Base-by-base conservation (phyloP, 768 basidiomycete species). In the Boletellus ananas region DNA sequence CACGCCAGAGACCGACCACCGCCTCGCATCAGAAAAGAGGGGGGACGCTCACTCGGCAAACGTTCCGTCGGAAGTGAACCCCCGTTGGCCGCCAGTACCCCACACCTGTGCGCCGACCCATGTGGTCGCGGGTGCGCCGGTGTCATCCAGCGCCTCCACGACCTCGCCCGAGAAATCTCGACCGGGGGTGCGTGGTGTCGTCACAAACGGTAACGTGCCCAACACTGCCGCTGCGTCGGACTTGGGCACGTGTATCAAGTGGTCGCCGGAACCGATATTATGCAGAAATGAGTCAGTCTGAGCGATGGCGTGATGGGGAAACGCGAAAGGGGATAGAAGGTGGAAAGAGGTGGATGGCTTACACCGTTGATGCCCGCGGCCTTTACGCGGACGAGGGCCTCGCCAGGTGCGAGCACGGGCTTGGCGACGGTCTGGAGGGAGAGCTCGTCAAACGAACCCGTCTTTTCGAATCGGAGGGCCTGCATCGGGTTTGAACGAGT, bases 161-260 rank as follows among this genome's bases (percentile, higher is more conserved):
- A 69, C 64, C n/a, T 70, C 60, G 0, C 68, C 68, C 1, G 68
- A 70, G 34, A 71, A 71, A 34, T 69, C 68, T 36, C 68, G 51
- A 31, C 68, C 68, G 9, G 59, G 58, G 23, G 45, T 64, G 31
- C 68, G 68, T 1, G 69, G 68, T 12, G 58, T 47, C 0, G 70
- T 71, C 11, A 70, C 68, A 47, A 70, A 67, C 1, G 57, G 68
- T 14, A 69, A 42, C 16, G 42, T 52, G 14, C 68, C 65, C 41
- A 59, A 29, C 18, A 68, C 41, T 1, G 43, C 66, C 7, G 66
- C 66, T 20, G 68, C 61, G 17, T 69, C 66, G 12, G 68, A 68
- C 66, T 67, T 40, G 21, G 2, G 33, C 10, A 23, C 21, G 17
- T 13, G 29, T 6, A 36, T 3, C 29, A 25, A n/a, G 11, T 16